Percentiles rank a stretch among this genome's conserved stretches.
These are phyloP conservation scores for Gastrodia elata DNA, from an alignment of 106 monocot species.

Conservation along the genomic window DNA sequence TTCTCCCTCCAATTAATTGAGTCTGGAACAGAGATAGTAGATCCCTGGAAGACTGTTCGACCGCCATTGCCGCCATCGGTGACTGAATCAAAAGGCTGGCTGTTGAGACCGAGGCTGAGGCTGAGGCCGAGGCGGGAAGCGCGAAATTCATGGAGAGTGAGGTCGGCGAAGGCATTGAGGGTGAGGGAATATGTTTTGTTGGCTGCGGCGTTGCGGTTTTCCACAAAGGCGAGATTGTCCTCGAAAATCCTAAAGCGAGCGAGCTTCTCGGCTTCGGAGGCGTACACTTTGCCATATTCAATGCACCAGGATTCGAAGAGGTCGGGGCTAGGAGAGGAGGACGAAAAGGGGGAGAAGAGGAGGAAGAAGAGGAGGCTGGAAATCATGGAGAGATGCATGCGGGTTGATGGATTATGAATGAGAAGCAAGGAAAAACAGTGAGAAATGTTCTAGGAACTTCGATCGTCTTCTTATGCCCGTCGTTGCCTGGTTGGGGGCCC, in stretches of 20 bases:
- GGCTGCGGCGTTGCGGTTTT: slow-evolving; percentile 28
- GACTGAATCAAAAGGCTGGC: background rate
- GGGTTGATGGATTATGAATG: background rate
- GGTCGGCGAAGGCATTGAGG: slow-evolving; percentile 63
- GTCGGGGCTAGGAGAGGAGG: slow-evolving; percentile 13
- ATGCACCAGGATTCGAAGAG: slow-evolving; percentile 56
- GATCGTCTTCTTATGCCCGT: background rate
- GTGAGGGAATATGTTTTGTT: slow-evolving; percentile 17
- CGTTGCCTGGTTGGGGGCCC: background rate
- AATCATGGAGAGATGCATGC: slow-evolving; percentile 5
- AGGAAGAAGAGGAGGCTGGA: slow-evolving; percentile 6
- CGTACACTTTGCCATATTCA: slow-evolving; percentile 32
- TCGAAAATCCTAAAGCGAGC: slow-evolving; percentile 37
- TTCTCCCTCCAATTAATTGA: slow-evolving; percentile 81
- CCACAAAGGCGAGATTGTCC: slow-evolving; percentile 49
- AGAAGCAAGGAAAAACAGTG: background rate
- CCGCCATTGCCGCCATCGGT: background rate
- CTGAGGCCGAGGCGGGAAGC: slow-evolving; percentile 42
- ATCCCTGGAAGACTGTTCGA: slow-evolving; percentile 16
- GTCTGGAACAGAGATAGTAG: slow-evolving; percentile 29
- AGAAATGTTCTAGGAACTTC: background rate
- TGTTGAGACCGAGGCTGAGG: slow-evolving; percentile 9
- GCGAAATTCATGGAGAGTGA: slow-evolving; percentile 61
- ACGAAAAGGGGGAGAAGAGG: background rate
- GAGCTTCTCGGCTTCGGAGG: slow-evolving; percentile 54